These are phyloP conservation scores for Debaryomycetaceae sp. DNA, from an alignment of 1,139 yeast genomes.

Conservation along the genomic window DNA sequence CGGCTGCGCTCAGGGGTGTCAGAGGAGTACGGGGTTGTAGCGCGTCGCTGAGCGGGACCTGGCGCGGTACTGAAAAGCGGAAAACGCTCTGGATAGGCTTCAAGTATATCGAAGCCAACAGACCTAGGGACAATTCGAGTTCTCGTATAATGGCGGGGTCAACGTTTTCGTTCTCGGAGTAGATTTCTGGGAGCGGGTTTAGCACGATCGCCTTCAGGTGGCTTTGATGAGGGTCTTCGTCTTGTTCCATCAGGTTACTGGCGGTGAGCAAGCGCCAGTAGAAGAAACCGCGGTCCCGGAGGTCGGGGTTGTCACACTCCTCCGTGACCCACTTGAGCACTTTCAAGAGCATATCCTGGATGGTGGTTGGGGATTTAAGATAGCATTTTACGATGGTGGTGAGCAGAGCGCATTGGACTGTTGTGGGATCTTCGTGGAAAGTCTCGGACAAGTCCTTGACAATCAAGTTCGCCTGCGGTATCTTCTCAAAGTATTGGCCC, in stretches of 20 bases:
- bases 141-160: slow-evolving; percentile 70
- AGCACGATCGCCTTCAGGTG: slow-evolving; percentile 46
- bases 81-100: slow-evolving; percentile 78
- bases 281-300: slow-evolving; percentile 75
- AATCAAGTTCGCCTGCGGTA: slow-evolving; percentile 36
- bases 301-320: slow-evolving; percentile 64
- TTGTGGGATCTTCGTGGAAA: slow-evolving; percentile 53
- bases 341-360: slow-evolving; percentile 47
- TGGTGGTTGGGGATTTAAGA: slow-evolving; percentile 42
- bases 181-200: slow-evolving; percentile 51
- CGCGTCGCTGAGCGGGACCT: slow-evolving; percentile 54
- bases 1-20: slow-evolving; percentile 1
- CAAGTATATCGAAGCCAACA: slow-evolving; percentile 72
- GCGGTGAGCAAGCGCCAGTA: slow-evolving; percentile 74
- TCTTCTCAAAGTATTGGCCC: slow-evolving; percentile 55
- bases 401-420: slow-evolving; percentile 63
- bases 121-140: slow-evolving; percentile 70
- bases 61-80: slow-evolving; percentile 47
- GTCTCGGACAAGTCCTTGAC: slow-evolving; percentile 34
- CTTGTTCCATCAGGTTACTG: slow-evolving; percentile 15
- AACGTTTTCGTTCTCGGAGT: slow-evolving; percentile 58
- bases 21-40: slow-evolving; percentile 20
- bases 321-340: slow-evolving; percentile 67
- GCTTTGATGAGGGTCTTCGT: slow-evolving; percentile 26
- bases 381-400: slow-evolving; percentile 71